Percentiles rank a stretch among this genome's conserved stretches.
Evolutionary conservation across 2,329 filamentous ascomycete species (phyloP).

Genomic region (Rutstroemia sp.): DNA sequence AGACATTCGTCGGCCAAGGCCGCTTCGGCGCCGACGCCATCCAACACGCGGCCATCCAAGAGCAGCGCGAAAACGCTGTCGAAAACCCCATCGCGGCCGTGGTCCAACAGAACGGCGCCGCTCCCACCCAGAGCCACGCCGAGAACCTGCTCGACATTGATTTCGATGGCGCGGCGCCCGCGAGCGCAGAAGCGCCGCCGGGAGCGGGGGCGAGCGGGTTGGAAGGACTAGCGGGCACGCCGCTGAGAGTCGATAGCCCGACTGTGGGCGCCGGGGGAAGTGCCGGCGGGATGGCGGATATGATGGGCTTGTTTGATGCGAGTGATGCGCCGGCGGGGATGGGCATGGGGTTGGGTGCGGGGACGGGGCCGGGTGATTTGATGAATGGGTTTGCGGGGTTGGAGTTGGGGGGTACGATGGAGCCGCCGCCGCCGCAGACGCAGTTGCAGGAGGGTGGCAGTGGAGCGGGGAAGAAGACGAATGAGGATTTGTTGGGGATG

Average conservation of each 20-base stretch:
- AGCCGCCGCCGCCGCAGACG: constrained; percentile 57
- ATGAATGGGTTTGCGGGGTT: constrained; percentile 82
- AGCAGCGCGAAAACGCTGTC: constrained; percentile 83
- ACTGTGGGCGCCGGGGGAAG: constrained; percentile 31
- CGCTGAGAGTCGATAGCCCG: constrained; percentile 62
- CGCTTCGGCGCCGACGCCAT: constrained; percentile 90
- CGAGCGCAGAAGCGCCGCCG: constrained; percentile 67
- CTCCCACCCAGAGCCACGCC: constrained; percentile 62
- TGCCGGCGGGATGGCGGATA: constrained; percentile 65
- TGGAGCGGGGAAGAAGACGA: constrained; percentile 39
- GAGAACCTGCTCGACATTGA: constrained; percentile 96
- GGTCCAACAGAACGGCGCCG: constrained; percentile 58
- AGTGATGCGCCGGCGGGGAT: constrained; percentile 16
- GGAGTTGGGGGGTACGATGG: constrained; percentile 59
- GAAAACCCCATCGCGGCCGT: constrained; percentile 93
- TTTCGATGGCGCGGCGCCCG: constrained; percentile 87
- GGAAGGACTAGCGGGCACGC: constrained; percentile 53
- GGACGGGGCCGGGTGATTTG: constrained; percentile 25
- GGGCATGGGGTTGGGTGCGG: constrained; percentile 5
- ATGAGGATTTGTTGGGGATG: constrained; percentile 52
- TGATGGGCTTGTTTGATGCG: constrained; percentile 63
- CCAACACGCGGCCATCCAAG: constrained; percentile 91
- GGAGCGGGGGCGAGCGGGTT: constrained; percentile 40
- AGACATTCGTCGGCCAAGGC: constrained; percentile 96
- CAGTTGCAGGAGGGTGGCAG: constrained; percentile 38